A percentile compares a stretch with the other conserved stretches of the same genome.
These are phyloP conservation scores for Thalassiosira hispida DNA, from an alignment of 352 stramenopile genomes.

Conservation along the genomic window DNA sequence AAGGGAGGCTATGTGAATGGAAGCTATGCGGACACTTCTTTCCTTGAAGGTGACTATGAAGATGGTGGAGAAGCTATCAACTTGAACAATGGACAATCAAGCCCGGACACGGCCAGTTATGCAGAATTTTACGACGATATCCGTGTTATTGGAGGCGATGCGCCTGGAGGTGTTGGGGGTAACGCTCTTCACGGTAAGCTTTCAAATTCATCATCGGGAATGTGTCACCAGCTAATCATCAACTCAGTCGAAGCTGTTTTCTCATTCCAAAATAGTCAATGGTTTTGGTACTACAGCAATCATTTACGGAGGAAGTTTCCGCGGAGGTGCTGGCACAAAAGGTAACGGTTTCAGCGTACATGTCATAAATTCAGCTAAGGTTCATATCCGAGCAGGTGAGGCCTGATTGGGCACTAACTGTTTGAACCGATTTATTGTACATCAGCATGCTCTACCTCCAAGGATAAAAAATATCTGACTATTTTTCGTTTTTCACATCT, in stretches of 20 bases:
- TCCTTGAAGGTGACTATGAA: constrained; percentile 25
- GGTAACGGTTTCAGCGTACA: constrained; percentile 32
- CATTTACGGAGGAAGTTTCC: constrained; percentile 44
- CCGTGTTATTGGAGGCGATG: constrained; percentile 35
- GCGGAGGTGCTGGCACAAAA: constrained; percentile 26
- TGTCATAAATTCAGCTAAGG: constrained; percentile 45
- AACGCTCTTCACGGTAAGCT: constrained; percentile 35
- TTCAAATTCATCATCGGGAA: constrained; percentile 1
- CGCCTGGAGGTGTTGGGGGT: constrained; percentile 23
- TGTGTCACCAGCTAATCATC: neutral
- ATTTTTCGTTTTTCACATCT: too few species aligned
- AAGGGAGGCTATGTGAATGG: constrained; percentile 32
- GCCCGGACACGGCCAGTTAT: constrained; percentile 30
- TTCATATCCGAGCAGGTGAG: constrained; percentile 38
- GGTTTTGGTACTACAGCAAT: constrained; percentile 39
- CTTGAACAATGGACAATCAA: constrained; percentile 46
- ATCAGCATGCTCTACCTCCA: too few species aligned
- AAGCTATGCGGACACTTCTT: neutral
- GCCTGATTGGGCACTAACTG: too few species aligned
- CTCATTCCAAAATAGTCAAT: constrained; percentile 46
- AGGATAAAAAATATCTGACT: too few species aligned
- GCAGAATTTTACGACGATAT: constrained; percentile 40
- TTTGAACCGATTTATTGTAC: too few species aligned
- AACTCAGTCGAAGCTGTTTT: too few species aligned
- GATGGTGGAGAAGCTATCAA: constrained; percentile 39